These are phyloP conservation scores for Amyloporia xantha DNA, from an alignment of 768 basidiomycete species.

Conservation along the genomic window DNA sequence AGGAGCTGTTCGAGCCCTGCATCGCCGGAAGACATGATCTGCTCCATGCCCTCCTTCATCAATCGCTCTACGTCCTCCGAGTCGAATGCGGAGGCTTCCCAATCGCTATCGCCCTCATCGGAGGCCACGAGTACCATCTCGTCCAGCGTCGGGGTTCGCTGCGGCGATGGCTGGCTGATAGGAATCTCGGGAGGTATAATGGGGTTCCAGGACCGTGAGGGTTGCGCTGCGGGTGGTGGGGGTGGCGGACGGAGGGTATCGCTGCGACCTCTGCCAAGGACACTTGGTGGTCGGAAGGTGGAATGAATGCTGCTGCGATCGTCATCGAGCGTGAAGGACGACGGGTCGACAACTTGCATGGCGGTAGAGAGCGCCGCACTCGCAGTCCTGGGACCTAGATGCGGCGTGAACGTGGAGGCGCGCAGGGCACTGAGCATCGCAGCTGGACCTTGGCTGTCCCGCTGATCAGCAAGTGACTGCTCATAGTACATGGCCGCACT, in stretches of 20 bases:
- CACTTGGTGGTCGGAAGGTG: not conserved
- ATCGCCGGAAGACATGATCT: not conserved
- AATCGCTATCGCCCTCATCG: slow-evolving; percentile 14
- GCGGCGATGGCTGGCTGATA: slow-evolving; percentile 3
- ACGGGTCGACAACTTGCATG: slow-evolving; percentile 3
- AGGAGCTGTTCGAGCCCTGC: not conserved
- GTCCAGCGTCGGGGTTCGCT: slow-evolving; percentile 14
- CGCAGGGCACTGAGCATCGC: not conserved
- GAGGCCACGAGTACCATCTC: slow-evolving; percentile 16
- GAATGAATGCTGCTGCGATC: not conserved
- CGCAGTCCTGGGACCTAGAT: not conserved
- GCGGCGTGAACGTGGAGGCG: not conserved
- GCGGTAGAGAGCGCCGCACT: not conserved
- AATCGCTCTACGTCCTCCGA: slow-evolving; percentile 9
- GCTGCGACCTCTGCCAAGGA: not conserved
- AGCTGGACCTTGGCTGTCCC: not conserved
- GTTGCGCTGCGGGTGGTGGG: not conserved
- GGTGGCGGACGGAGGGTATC: not conserved
- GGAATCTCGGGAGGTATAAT: slow-evolving; percentile 3
- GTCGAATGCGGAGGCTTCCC: slow-evolving; percentile 16
- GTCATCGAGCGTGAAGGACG: slow-evolving; percentile 1
- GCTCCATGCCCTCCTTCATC: slow-evolving; percentile 1
- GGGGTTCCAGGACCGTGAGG: slow-evolving; percentile 14
- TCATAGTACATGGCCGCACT: not conserved
- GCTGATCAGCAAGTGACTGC: not conserved